phyloP scores from a whole-genome alignment of 257 asterid genomes.

The Buddleja alternifolia region DNA sequence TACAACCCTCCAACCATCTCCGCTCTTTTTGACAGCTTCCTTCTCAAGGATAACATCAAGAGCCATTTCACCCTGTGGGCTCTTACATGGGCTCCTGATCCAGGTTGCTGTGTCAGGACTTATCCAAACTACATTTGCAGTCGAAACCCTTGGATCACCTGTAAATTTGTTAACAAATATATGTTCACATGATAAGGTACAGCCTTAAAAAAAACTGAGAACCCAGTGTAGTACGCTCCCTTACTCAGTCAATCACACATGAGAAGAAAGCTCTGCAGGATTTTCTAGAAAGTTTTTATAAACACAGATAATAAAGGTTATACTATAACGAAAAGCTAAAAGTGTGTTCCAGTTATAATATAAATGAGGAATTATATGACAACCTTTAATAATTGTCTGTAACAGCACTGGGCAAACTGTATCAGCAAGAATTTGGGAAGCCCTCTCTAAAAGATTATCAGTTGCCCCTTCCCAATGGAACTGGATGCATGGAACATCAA shows the following conservation, averaged over 20 bases:
- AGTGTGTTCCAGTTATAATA: slow-evolving; percentile 18
- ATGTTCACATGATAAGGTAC: slow-evolving; percentile 13
- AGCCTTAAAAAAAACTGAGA: slow-evolving; percentile 11
- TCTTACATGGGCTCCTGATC: slow-evolving; percentile 69
- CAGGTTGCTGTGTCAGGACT: slow-evolving; percentile 77
- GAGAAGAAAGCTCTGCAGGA: slow-evolving; percentile 15
- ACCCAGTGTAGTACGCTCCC: slow-evolving; percentile 18
- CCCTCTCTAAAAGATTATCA: slow-evolving; percentile 56
- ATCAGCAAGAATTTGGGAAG: slow-evolving; percentile 67
- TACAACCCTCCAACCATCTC: slow-evolving; percentile 92
- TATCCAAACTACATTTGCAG: slow-evolving; percentile 69
- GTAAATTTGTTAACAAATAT: slow-evolving; percentile 31
- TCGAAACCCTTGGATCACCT: slow-evolving; percentile 92
- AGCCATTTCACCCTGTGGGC: slow-evolving; percentile 78
- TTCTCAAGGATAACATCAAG: slow-evolving; percentile 80
- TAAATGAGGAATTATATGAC: slow-evolving; percentile 12
- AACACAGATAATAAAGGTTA: slow-evolving; percentile 20
- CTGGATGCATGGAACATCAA: slow-evolving; percentile 74
- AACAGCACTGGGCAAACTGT: slow-evolving; percentile 77
- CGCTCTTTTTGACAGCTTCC: slow-evolving; percentile 72
- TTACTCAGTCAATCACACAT: slow-evolving; percentile 22
- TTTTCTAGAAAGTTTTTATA: background rate
- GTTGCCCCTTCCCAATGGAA: slow-evolving; percentile 60
- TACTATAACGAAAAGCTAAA: background rate
- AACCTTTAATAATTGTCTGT: slow-evolving; percentile 88